Percentiles rank a stretch among this genome's conserved stretches.
phyloP scores from a whole-genome alignment of 352 stramenopile species.

The Stramenopiles sp. region DNA sequence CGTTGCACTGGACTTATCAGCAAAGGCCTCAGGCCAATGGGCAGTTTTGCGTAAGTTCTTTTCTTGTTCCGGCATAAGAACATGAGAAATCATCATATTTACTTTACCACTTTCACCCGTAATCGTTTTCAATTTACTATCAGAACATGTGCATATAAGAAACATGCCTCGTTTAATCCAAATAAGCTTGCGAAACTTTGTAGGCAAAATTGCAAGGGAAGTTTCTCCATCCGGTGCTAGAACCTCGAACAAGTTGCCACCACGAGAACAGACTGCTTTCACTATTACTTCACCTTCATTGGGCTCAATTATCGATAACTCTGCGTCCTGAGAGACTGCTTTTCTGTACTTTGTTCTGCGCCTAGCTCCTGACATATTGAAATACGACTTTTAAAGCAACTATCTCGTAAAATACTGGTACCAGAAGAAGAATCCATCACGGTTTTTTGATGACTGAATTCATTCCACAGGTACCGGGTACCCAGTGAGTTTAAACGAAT shows the following conservation, averaged over 20 bases:
- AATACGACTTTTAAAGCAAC: too few relatives aligned
- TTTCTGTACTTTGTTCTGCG: conserved; percentile 46
- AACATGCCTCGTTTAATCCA: conserved; percentile 47
- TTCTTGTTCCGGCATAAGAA: conserved; percentile 57
- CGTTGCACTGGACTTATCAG: too few relatives aligned
- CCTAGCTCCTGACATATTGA: conserved; percentile 35
- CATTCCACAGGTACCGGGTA: too few relatives aligned
- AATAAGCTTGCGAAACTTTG: conserved; percentile 54
- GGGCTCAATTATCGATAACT: conserved; percentile 40
- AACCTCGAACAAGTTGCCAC: conserved; percentile 42
- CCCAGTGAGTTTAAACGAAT: too few relatives aligned
- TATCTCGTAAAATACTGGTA: too few relatives aligned
- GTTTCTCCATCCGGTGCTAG: conserved; percentile 21
- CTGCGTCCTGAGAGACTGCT: conserved; percentile 38
- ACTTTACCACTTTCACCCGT: conserved; percentile 38
- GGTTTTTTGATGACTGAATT: too few relatives aligned
- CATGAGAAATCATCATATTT: conserved; percentile 43
- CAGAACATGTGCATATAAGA: conserved; percentile 29
- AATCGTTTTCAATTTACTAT: conserved; percentile 22
- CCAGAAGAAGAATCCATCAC: too few relatives aligned
- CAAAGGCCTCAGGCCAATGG: conserved; percentile 23
- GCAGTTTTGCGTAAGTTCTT: conserved; percentile 36
- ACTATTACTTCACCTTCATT: conserved; percentile 39
- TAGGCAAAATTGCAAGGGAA: conserved; percentile 38
- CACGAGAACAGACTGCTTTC: conserved; percentile 29